phyloP scores from a whole-genome alignment of 2,329 filamentous ascomycete genomes.

The Clonostachys rhizophaga region DNA sequence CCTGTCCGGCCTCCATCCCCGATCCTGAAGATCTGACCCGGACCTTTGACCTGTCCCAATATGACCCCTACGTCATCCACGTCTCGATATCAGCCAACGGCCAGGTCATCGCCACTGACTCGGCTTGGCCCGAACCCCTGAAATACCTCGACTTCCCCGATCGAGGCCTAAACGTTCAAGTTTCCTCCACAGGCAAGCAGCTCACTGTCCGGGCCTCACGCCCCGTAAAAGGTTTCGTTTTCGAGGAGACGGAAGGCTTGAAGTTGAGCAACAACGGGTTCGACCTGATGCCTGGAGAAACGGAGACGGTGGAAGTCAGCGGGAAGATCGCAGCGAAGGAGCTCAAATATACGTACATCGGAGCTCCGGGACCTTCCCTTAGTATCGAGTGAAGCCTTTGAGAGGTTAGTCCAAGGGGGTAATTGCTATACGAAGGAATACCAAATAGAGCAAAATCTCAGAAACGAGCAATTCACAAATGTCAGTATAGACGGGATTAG shows the following conservation, averaged over 20 bases:
- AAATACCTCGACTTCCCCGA: constrained; percentile 52
- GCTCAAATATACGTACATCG: constrained; percentile 9
- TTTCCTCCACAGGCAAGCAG: constrained; percentile 10
- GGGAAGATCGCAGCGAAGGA: constrained; percentile 4
- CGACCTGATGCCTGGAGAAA: constrained; percentile 47
- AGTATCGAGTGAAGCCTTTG: background rate
- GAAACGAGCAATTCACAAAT: background rate
- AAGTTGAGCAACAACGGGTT: constrained; percentile 52
- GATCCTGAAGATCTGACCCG: constrained; percentile 1
- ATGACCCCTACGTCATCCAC: constrained; percentile 41
- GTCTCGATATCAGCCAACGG: constrained; percentile 31
- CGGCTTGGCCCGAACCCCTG: constrained; percentile 57
- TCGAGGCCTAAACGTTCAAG: constrained; percentile 26
- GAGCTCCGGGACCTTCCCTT: constrained; percentile 6
- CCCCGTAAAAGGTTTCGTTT: constrained; percentile 53
- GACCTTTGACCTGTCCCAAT: constrained; percentile 25
- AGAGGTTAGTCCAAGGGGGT: too few relatives aligned
- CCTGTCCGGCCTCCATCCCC: constrained; percentile 6
- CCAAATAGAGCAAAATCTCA: background rate
- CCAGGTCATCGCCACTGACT: constrained; percentile 36
- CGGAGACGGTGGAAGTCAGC: constrained; percentile 10
- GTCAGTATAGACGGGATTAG: background rate
- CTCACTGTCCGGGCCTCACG: constrained; percentile 27
- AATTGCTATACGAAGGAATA: background rate
- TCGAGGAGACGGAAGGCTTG: constrained; percentile 40